phyloP scores from a whole-genome alignment of 495 filamentous ascomycete genomes.

The Trichodelitschia bisporula region DNA sequence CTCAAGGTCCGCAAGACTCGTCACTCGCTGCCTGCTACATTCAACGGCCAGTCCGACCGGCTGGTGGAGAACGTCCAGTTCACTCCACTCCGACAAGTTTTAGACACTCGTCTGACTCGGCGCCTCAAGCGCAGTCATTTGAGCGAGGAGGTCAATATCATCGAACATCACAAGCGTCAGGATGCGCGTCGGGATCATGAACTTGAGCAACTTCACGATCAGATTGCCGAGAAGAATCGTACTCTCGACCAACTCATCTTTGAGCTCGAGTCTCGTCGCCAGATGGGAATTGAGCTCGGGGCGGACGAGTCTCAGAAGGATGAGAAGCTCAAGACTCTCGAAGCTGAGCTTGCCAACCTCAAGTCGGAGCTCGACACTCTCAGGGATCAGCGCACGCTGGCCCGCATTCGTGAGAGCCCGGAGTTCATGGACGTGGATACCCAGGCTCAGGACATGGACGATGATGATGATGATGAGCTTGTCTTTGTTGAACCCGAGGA shows the following conservation, averaged over 20 bases:
- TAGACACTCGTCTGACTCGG: conserved; percentile 47
- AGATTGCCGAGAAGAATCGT: conserved; percentile 10
- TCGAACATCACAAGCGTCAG: conserved; percentile 15
- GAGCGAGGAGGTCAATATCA: conserved; percentile 48
- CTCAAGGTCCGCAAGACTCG: too few species aligned
- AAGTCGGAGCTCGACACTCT: conserved; percentile 1
- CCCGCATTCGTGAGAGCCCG: conserved; percentile 1
- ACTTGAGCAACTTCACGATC: conserved; percentile 6
- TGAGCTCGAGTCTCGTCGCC: conserved; percentile 11
- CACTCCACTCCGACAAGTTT: conserved; percentile 38
- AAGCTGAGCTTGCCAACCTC: background rate
- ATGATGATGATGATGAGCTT: conserved; percentile 6
- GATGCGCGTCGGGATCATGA: conserved; percentile 6
- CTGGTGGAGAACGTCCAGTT: conserved; percentile 27
- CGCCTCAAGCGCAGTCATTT: conserved; percentile 44
- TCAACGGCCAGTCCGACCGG: too few species aligned
- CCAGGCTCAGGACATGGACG: conserved; percentile 2
- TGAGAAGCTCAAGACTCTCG: conserved; percentile 1
- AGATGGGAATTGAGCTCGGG: conserved; percentile 9
- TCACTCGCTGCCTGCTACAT: too few species aligned
- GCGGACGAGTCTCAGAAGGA: conserved; percentile 7
- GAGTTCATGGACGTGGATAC: conserved; percentile 2
- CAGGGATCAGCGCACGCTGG: background rate
- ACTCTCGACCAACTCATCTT: conserved; percentile 9
- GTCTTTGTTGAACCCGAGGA: conserved; percentile 11